Evolutionary conservation across 441 rosid genomes (phyloP).

Genomic region (Erodium chrysanthum): DNA sequence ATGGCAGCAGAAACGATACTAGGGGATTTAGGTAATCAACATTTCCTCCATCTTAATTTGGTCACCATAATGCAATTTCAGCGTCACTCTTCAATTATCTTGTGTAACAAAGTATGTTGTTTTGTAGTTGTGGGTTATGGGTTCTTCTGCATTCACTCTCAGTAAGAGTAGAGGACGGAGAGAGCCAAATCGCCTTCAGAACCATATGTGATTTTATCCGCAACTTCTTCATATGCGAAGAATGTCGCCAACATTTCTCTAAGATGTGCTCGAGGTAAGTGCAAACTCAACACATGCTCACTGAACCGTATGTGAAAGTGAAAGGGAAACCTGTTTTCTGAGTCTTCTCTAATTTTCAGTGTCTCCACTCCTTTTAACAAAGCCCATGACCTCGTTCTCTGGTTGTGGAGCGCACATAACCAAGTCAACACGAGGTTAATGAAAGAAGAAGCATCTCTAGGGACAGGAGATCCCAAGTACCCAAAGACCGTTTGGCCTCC

Average conservation of each 20-base stretch:
- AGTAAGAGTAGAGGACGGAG: conserved; percentile 73
- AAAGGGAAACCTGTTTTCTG: background rate
- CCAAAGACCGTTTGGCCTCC: conserved; percentile 92
- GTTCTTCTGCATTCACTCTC: conserved; percentile 89
- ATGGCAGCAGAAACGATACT: conserved; percentile 89
- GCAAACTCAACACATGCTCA: background rate
- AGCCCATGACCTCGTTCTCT: conserved; percentile 64
- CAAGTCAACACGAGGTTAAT: conserved; percentile 66
- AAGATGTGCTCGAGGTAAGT: conserved; percentile 71
- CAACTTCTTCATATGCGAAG: conserved; percentile 85
- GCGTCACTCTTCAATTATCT: background rate
- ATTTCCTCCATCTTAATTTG: background rate
- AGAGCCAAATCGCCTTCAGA: conserved; percentile 70
- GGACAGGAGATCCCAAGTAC: conserved; percentile 73
- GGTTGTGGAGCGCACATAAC: conserved; percentile 90
- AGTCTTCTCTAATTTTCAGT: conserved; percentile 30
- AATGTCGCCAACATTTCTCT: conserved; percentile 80
- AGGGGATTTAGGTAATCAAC: conserved; percentile 73
- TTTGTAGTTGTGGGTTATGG: conserved; percentile 93
- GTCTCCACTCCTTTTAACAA: conserved; percentile 52
- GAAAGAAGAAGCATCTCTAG: conserved; percentile 65
- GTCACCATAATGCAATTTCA: background rate
- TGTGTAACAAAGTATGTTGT: conserved; percentile 1
- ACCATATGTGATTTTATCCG: conserved; percentile 71
- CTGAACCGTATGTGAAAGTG: background rate